Evolutionary conservation across 345 rosid species (phyloP).

Genomic region (Populus ilicifolia): DNA sequence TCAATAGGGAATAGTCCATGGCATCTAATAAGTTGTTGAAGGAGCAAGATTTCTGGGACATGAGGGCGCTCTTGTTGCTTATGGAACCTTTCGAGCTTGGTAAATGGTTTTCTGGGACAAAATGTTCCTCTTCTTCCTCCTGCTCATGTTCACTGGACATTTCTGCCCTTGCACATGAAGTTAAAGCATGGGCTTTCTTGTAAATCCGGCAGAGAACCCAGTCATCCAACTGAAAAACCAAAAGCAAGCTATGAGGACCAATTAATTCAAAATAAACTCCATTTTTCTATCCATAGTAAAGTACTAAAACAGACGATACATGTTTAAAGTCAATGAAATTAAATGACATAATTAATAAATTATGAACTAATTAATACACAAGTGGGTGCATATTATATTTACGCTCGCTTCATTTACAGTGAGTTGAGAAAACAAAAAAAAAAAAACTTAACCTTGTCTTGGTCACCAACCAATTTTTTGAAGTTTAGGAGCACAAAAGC

Average conservation of each 20-base stretch:
- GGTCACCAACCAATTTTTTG: no score
- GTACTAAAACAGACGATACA: no score
- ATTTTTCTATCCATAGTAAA: no score
- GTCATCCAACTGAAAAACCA: conserved; percentile 65
- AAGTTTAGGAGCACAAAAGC: no score
- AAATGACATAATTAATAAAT: no score
- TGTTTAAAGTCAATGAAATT: no score
- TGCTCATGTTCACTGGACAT: conserved; percentile 53
- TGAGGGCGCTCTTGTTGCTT: conserved; percentile 28
- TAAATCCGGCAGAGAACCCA: conserved; percentile 99
- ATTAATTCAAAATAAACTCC: background rate
- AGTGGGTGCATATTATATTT: no score
- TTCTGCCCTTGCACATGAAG: conserved; percentile 37
- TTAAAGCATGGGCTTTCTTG: conserved; percentile 56
- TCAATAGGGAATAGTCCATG: conserved; percentile 58
- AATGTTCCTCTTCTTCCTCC: conserved; percentile 50
- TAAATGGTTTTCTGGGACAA: conserved; percentile 29
- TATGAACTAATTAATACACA: no score
- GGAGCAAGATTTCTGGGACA: conserved; percentile 66
- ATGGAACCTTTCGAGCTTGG: conserved; percentile 30
- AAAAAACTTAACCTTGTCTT: no score
- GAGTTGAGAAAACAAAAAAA: no score
- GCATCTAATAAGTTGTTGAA: conserved; percentile 76
- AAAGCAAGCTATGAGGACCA: background rate
- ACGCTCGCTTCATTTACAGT: no score